A percentile compares a stretch with the other conserved stretches of the same genome.
phyloP scores from a whole-genome alignment of 1,284 basidiomycete genomes.

The Phellopilus nigrolimitatus region DNA sequence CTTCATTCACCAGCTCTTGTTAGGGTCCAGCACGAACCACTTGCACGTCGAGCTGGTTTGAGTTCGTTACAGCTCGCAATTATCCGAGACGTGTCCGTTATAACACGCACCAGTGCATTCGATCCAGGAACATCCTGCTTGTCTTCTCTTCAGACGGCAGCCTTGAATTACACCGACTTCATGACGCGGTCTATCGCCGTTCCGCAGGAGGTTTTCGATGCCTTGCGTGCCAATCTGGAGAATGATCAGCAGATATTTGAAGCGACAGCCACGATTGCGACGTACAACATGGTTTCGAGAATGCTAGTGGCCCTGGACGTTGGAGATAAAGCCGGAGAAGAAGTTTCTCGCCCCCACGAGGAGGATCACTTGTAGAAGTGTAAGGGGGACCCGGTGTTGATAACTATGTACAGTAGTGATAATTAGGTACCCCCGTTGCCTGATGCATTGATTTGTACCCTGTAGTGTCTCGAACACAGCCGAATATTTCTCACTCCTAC shows the following conservation, averaged over 20 bases:
- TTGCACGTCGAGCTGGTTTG: slow-evolving; percentile 42
- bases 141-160: slow-evolving; percentile 37
- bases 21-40: slow-evolving; percentile 46
- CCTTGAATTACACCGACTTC: slow-evolving; percentile 43
- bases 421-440: no score
- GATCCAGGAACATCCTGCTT: slow-evolving; percentile 22
- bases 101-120: slow-evolving; percentile 11
- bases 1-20: neutral
- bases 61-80: slow-evolving; percentile 41
- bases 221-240: no score
- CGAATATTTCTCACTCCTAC: no score
- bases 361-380: no score
- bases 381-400: no score
- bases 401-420: no score
- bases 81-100: slow-evolving; percentile 38
- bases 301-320: slow-evolving; percentile 49
- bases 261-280: slow-evolving; percentile 40
- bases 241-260: slow-evolving; percentile 45
- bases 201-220: slow-evolving; percentile 31
- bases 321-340: slow-evolving; percentile 38
- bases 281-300: slow-evolving; percentile 57
- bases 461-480: no score
- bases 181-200: slow-evolving; percentile 41
- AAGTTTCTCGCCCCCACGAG: no score
- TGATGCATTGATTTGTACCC: no score